phyloP scores from a whole-genome alignment of 768 basidiomycete species.

The Suillus clintonianus region DNA sequence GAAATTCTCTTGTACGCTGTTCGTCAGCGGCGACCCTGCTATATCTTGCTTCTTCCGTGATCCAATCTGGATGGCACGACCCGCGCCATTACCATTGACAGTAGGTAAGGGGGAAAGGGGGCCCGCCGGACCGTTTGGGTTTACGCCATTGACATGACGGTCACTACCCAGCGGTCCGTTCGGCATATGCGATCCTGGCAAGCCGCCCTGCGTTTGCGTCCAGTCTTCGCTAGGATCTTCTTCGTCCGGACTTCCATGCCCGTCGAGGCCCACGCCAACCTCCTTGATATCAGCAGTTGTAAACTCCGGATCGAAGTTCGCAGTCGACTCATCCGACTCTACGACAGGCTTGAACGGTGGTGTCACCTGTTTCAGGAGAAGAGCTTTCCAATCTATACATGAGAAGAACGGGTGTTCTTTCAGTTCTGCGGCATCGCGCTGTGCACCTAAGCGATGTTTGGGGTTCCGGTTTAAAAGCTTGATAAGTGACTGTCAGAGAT shows the following conservation, averaged over 20 bases:
- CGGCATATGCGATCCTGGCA: slow-evolving; percentile 52
- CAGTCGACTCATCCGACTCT: slow-evolving; percentile 97
- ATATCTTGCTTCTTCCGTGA: slow-evolving; percentile 46
- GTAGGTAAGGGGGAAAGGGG: not conserved
- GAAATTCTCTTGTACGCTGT: slow-evolving; percentile 95
- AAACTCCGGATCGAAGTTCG: slow-evolving; percentile 98
- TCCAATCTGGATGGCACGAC: slow-evolving; percentile 52
- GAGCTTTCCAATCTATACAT: slow-evolving; percentile 87
- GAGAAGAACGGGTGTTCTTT: slow-evolving; percentile 96
- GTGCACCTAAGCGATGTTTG: slow-evolving; percentile 93
- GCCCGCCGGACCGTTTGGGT: slow-evolving; percentile 11
- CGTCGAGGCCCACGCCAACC: slow-evolving; percentile 55
- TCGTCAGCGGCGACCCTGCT: slow-evolving; percentile 75
- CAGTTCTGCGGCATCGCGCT: slow-evolving; percentile 87
- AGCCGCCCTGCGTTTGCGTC: slow-evolving; percentile 43
- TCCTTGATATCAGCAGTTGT: slow-evolving; percentile 88
- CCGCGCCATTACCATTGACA: slow-evolving; percentile 18
- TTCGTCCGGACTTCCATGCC: slow-evolving; percentile 46
- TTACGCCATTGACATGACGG: slow-evolving; percentile 18
- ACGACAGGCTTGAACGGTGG: slow-evolving; percentile 98
- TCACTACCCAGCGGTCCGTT: slow-evolving; percentile 81
- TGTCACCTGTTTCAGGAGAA: slow-evolving; percentile 85
- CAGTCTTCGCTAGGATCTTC: slow-evolving; percentile 72
- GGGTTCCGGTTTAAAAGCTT: slow-evolving; percentile 98
- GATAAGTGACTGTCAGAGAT: slow-evolving; percentile 5